Evolutionary conservation across 768 basidiomycete species (phyloP), one percentile per base, ranked within the genome.

Genomic region (Fomitopsis pulvina): DNA sequence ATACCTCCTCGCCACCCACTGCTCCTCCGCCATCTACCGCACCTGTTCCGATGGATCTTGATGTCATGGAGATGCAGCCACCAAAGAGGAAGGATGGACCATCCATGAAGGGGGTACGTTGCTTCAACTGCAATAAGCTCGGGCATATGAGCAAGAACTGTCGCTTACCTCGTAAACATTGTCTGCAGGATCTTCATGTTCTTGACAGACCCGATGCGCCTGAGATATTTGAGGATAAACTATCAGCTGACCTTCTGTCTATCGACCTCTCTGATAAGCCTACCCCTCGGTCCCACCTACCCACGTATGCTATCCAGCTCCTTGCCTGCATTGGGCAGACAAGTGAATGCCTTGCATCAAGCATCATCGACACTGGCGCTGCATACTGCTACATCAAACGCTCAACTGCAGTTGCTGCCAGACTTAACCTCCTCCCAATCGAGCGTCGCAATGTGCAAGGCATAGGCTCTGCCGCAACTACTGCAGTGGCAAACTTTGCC

Each of bases 311-410:
- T 7, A 41, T 41, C 39, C 39, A 41, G 39, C 39, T 41, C 20
- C 21, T 22, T n/a, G 8, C 39, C 7, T 16, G 39, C 16, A 7
- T 18, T 8, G 21, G 20, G 16, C 16, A 41, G 21, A 9, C 16
- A 18, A 16, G 16, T 41, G 14, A 9, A 16, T 27, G 39, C 3
- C 39, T 25, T 2, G 27, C 40, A 28, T 28, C 48, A n/a, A 20
- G 27, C 7, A 49, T 49, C 25, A 27, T 49, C n/a, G 48, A 49
- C 39, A 49, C 48, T 18, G 48, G 48, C 14, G 48, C 48, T 4
- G 39, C 27, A 3, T 40, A 25, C 27, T 49, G 48, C 40, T 49
- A 49, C 25, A 22, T 49, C 39, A 27, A 29, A 27, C 48, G 37
- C 3, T 27, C 40, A 5, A 40, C 40, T n/a, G 40, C 40, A 21